phyloP scores from a whole-genome alignment of 2,329 filamentous ascomycete genomes.

The Paecilomyces variotii region DNA sequence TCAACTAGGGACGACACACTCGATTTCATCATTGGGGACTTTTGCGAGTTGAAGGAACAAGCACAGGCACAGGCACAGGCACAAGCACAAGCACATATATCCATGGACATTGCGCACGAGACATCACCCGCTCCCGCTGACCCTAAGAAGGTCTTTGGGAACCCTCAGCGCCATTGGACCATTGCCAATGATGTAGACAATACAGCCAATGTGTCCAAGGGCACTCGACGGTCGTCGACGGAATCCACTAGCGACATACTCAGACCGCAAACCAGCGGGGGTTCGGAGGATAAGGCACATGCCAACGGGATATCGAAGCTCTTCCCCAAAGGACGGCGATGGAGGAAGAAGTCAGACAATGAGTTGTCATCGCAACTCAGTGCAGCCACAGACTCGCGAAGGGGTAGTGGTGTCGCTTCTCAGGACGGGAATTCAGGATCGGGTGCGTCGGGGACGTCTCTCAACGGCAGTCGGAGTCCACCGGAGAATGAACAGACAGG shows the following conservation, averaged over 20 bases:
- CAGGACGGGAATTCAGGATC: slow-evolving; percentile 15
- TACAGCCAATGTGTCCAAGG: slow-evolving; percentile 11
- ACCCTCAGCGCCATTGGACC: slow-evolving; percentile 29
- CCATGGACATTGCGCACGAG: slow-evolving; percentile 28
- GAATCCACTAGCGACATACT: slow-evolving; percentile 31
- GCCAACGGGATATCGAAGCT: slow-evolving; percentile 46
- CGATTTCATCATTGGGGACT: neutral
- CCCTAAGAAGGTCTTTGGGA: slow-evolving; percentile 27
- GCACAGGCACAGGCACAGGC: neutral
- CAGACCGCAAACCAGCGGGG: slow-evolving; percentile 31
- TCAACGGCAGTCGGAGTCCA: slow-evolving; percentile 13
- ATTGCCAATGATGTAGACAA: slow-evolving; percentile 26
- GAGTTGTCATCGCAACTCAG: slow-evolving; percentile 1
- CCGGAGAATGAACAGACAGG: slow-evolving; percentile 14
- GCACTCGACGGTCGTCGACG: slow-evolving; percentile 30
- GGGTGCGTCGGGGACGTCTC: slow-evolving; percentile 10
- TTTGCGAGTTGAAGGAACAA: neutral
- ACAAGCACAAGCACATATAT: neutral
- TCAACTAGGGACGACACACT: neutral
- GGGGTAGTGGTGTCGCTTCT: slow-evolving; percentile 6
- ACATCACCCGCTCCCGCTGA: slow-evolving; percentile 22
- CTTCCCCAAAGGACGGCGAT: slow-evolving; percentile 36
- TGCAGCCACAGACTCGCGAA: neutral
- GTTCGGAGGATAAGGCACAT: slow-evolving; percentile 27
- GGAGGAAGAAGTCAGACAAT: slow-evolving; percentile 32